Base-by-base conservation (phyloP, 352 stramenopile genomes). In the Nothophytophthora sp. region DNA sequence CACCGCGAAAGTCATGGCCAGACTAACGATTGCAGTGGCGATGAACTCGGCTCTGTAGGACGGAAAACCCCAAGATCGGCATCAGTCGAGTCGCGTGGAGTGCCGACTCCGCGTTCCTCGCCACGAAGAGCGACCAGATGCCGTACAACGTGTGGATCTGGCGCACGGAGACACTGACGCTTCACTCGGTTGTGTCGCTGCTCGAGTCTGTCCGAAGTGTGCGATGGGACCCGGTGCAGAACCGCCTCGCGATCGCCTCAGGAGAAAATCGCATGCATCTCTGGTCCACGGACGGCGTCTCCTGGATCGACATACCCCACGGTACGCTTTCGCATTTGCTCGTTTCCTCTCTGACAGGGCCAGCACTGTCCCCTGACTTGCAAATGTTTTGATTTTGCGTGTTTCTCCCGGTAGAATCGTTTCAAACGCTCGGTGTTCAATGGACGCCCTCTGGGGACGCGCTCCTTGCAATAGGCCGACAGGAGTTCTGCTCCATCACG, bases 91-190 rank as follows among this genome's bases (percentile, higher is more conserved):
- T 80, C 12, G 24, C 72, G 13, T 93, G 83, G 83, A 92, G 77
- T 50, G 63, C 59, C 15, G 76, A 94, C 39, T 85, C 81, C 10
- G 54, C 68, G 28, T 90, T 83, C 60, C 37, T 92, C 30, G 84
- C 73, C 18, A 89, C 84, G 5, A 90, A 82, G 59, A 91, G 81
- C 30, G 84, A 94, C 29, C 67, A 86, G 19, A 94, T 91, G 79
- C 81, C 84, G 12, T 82, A 89, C 48, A 90, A 92, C 38, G 70
- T 94, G 24, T 94, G 84, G 84, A 81, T 94, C 19, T 94, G 84
- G 84, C 63, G 80, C 25, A 90, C 73, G 9, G 72, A 90, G 41
- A 87, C 68, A 20, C 76, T 92, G 61, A 86, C 63, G 33, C 60
- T 92, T 43, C 71, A 88, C 45, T 73, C 76, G 4, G 65, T 81